Evolutionary conservation across 768 basidiomycete genomes (phyloP), one percentile per base, ranked within the genome.

Genomic region (Podaxis mareebaensis): DNA sequence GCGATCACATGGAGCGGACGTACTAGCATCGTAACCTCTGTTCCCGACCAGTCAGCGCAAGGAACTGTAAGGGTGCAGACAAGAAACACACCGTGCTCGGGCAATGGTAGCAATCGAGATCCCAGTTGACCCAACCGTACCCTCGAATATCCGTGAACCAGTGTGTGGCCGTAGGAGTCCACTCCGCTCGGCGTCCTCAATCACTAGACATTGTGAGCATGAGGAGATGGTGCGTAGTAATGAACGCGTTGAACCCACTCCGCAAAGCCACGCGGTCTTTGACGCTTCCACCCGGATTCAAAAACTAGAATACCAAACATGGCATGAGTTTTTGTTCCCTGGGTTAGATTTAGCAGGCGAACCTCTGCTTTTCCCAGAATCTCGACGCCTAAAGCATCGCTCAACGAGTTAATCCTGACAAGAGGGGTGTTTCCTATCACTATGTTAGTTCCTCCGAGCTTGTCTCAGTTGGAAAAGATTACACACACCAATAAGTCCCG

Each of bases 231-330:
- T 24, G 36, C 3, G 48, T 53, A 11, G 63, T 44, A 36, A 53
- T 13, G n/a, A 33, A 11, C 33, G 53, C 1, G n/a, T 11, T 24
- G 20, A 33, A 64, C 86, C 64, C 70, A 97, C 96, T 93, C 74
- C 88, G 85, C 64, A 98, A 74, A 0, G 96, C 96, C n/a, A 99
- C 96, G 33, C 97, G 86, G 74, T 99, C 97, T 74, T 99, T 99
- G 55, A 98, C 92, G 59, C 96, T 98, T 44, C 97, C 97, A 26
- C 96, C 96, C 0, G 97, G 96, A 75, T 99, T 99, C 64, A 99
- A 73, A 72, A 90, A 99, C 94, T 99, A 95, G 71, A 69, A 8
- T 33, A 10, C 10, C 33, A 33, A 33, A 33, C 33, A 87, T 94
- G 52, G 52, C 38, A 60, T 28, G 55, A 42, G 58, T 60, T 33